Conservation (phyloP, 352 stramenopile species). For the Globisporangium echinulatum region DNA sequence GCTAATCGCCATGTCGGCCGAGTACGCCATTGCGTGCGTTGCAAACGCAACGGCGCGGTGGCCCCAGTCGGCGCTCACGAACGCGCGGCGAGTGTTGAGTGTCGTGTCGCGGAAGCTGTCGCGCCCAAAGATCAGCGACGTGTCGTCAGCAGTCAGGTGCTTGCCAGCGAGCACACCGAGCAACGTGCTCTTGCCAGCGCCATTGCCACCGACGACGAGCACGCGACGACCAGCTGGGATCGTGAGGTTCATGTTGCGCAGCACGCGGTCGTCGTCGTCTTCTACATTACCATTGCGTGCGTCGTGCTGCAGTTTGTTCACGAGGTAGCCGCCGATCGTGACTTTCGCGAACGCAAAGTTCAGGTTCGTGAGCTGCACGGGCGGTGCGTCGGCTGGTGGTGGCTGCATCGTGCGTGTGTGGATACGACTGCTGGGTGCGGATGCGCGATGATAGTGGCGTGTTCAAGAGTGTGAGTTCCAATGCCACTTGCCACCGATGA, state of each 20-base stretch:
- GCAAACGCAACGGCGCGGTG: conserved; percentile 95
- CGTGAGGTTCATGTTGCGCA: conserved; percentile 84
- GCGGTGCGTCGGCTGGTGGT: conserved; percentile 8
- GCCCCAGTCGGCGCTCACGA: conserved; percentile 95
- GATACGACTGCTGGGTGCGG: background rate
- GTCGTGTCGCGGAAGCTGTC: conserved; percentile 95
- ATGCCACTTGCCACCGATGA: background rate
- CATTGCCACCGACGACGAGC: conserved; percentile 94
- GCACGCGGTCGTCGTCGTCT: conserved; percentile 57
- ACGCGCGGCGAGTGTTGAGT: conserved; percentile 91
- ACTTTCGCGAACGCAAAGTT: conserved; percentile 78
- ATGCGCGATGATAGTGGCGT: background rate
- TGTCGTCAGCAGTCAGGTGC: conserved; percentile 90
- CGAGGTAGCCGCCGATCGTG: conserved; percentile 46
- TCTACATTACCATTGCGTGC: conserved; percentile 3
- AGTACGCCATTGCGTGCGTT: conserved; percentile 79
- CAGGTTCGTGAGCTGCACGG: conserved; percentile 49
- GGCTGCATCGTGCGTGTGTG: background rate
- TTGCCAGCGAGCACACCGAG: conserved; percentile 92
- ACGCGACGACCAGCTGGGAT: conserved; percentile 82
- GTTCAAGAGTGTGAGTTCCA: background rate
- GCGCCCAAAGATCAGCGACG: conserved; percentile 74
- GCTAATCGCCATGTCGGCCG: conserved; percentile 92
- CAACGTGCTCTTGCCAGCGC: conserved; percentile 93
- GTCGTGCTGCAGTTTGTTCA: conserved; percentile 56